phyloP scores from a whole-genome alignment of 306 rosid genomes.

The Malus sylvestris region DNA sequence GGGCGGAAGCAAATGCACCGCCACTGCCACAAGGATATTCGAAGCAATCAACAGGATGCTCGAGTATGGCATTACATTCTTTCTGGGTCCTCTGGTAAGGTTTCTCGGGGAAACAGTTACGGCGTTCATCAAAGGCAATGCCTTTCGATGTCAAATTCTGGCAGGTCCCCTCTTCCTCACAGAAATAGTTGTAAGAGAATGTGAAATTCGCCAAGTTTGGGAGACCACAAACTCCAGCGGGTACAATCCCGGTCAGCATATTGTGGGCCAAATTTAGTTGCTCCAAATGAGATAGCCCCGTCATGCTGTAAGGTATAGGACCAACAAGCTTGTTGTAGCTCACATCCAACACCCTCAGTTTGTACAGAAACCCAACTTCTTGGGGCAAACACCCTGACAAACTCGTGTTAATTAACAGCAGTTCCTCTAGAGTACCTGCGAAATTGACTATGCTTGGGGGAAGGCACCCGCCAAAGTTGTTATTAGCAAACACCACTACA shows the following conservation, averaged over 20 bases:
- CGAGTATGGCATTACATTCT: conserved; percentile 42
- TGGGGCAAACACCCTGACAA: conserved; percentile 82
- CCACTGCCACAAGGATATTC: conserved; percentile 32
- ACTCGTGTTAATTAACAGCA: conserved; percentile 53
- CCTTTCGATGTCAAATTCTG: conserved; percentile 49
- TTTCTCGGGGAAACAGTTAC: conserved; percentile 66
- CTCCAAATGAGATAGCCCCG: conserved; percentile 79
- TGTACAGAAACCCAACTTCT: conserved; percentile 79
- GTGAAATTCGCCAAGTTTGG: conserved; percentile 72
- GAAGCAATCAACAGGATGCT: conserved; percentile 47
- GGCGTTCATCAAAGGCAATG: conserved; percentile 41
- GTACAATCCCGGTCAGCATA: conserved; percentile 55
- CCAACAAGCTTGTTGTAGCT: conserved; percentile 61
- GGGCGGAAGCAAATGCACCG: conserved; percentile 32
- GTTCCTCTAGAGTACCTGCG: conserved; percentile 67
- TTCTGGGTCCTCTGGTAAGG: conserved; percentile 53
- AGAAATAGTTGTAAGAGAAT: conserved; percentile 63
- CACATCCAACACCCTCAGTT: conserved; percentile 67
- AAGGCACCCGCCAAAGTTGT: conserved; percentile 67
- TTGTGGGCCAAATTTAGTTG: conserved; percentile 66
- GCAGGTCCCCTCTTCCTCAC: conserved; percentile 77
- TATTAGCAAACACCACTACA: conserved; percentile 76
- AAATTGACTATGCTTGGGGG: conserved; percentile 54
- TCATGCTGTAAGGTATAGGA: conserved; percentile 73
- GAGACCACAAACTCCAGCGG: conserved; percentile 54